phyloP scores from a whole-genome alignment of 2,329 filamentous ascomycete genomes.

The Xylariaceae sp. region DNA sequence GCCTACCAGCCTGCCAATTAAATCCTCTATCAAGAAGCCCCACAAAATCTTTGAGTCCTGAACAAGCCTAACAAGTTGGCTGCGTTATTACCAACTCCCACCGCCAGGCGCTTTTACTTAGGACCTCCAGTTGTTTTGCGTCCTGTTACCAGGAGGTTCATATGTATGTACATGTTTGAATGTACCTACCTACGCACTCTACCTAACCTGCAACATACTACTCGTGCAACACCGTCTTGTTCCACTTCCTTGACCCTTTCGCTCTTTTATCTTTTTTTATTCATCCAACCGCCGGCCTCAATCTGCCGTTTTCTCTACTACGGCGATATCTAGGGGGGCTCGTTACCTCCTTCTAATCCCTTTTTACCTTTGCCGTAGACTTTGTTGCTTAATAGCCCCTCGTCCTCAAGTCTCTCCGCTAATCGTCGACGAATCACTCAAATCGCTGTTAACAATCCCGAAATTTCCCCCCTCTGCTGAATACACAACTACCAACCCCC shows the following conservation, averaged over 20 bases:
- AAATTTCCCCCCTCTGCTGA: constrained; percentile 8
- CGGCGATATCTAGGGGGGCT: not conserved
- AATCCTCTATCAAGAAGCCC: not conserved
- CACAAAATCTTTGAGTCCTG: not conserved
- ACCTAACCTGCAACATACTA: too few relatives aligned
- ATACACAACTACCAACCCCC: constrained; percentile 5
- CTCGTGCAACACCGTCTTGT: not conserved
- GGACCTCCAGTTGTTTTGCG: not conserved
- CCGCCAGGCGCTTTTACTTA: not conserved
- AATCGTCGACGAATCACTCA: constrained; percentile 10
- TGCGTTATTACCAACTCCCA: not conserved
- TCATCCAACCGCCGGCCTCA: not conserved
- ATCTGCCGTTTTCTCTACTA: not conserved
- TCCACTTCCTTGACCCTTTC: not conserved
- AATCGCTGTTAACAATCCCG: constrained; percentile 9
- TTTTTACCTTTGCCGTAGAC: constrained; percentile 4
- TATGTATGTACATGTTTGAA: too few relatives aligned
- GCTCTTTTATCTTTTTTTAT: not conserved
- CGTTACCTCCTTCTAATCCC: constrained; percentile 21
- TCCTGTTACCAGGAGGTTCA: not conserved
- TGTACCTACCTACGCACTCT: too few relatives aligned
- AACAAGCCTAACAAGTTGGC: not conserved
- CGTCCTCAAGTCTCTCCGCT: constrained; percentile 12
- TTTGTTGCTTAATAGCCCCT: constrained; percentile 20
- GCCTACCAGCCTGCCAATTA: not conserved